Evolutionary conservation across 805 yeast genomes (phyloP).

Genomic region (Metschnikowia cerradonensis): DNA sequence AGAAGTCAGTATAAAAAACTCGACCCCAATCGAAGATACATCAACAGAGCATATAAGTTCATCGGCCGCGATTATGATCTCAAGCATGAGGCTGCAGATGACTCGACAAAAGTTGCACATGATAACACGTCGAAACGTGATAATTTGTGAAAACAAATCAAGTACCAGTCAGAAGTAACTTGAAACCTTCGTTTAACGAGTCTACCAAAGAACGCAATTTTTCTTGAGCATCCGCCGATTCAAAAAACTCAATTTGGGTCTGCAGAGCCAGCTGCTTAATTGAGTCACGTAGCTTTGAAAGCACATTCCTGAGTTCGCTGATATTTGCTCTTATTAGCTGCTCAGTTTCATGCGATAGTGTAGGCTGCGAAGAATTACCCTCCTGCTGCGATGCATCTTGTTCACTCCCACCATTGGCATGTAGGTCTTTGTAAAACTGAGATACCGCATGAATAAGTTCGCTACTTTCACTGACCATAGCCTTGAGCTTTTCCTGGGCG

Average conservation of each 20-base stretch:
- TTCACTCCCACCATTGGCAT: neutral
- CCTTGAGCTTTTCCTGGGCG: constrained; percentile 27
- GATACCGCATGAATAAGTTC: constrained; percentile 32
- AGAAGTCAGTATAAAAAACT: constrained; percentile 35
- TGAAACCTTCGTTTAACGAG: constrained; percentile 1
- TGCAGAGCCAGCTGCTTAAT: constrained; percentile 2
- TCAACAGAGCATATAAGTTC: constrained; percentile 33
- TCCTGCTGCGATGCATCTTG: neutral
- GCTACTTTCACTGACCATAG: constrained; percentile 30
- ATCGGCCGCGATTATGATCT: constrained; percentile 18
- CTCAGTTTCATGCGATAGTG: neutral
- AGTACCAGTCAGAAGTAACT: neutral
- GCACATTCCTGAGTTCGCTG: neutral
- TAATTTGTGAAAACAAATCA: neutral
- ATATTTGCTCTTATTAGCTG: neutral
- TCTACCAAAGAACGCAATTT: neutral
- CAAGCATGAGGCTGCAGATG: neutral
- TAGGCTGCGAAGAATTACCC: neutral
- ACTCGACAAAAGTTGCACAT: constrained; percentile 7
- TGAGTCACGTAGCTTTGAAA: neutral
- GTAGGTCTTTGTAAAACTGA: constrained; percentile 22
- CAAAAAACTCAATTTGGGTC: neutral
- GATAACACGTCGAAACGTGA: neutral
- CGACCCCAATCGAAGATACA: constrained; percentile 38
- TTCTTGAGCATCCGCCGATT: neutral